phyloP scores from a whole-genome alignment of 2,329 filamentous ascomycete species.

The Aaosphaeria pasadenensis region DNA sequence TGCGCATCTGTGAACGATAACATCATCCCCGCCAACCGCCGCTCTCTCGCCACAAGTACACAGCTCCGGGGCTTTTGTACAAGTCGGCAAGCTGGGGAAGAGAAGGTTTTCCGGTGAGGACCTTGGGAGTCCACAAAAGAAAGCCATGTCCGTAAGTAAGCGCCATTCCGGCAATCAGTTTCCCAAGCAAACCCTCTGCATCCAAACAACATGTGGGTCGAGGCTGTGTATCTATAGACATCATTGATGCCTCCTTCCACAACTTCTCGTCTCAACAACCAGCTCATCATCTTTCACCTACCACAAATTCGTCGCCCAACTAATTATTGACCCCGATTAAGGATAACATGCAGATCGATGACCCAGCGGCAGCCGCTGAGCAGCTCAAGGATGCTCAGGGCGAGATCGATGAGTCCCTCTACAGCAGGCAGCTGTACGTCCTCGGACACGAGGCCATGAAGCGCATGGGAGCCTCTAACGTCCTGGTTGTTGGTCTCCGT shows the following conservation, averaged over 20 bases:
- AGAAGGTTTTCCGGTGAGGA: slow-evolving; percentile 38
- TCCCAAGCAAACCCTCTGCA: slow-evolving; percentile 1
- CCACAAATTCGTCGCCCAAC: slow-evolving; percentile 1
- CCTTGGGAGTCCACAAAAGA: slow-evolving; percentile 38
- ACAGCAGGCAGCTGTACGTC: slow-evolving; percentile 67
- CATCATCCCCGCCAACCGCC: not conserved
- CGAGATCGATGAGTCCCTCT: slow-evolving; percentile 66
- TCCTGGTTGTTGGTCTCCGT: slow-evolving; percentile 87
- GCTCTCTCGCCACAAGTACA: slow-evolving; percentile 11
- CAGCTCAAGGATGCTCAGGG: slow-evolving; percentile 57
- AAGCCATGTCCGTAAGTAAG: slow-evolving; percentile 40
- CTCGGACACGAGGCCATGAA: slow-evolving; percentile 88
- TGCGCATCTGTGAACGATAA: not conserved
- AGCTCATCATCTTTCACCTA: slow-evolving; percentile 5
- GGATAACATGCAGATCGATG: slow-evolving; percentile 64
- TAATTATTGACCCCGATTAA: slow-evolving; percentile 19
- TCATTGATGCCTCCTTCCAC: slow-evolving; percentile 6
- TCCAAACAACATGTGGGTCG: not conserved
- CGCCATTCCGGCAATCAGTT: not conserved
- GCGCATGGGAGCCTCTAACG: slow-evolving; percentile 94
- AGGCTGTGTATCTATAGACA: slow-evolving; percentile 24
- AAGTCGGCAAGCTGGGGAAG: slow-evolving; percentile 43
- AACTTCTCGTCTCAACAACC: not conserved
- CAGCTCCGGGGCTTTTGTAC: slow-evolving; percentile 18
- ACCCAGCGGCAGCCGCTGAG: slow-evolving; percentile 55